These are phyloP conservation scores for Albugo laibachii DNA, from an alignment of 352 stramenopile species.

Conservation along the genomic window DNA sequence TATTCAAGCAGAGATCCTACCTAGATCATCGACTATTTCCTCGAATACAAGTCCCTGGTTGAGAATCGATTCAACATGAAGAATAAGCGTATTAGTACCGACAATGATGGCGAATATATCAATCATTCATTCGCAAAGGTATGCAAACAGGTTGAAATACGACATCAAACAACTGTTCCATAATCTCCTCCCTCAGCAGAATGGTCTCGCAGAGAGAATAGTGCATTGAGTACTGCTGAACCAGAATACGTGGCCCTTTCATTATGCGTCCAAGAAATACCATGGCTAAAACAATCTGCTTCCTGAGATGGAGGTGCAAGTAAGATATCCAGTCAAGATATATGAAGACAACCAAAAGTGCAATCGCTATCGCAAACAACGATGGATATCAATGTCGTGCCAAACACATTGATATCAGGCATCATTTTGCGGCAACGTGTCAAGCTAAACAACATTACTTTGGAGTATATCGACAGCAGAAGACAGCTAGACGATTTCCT, in stretches of 20 bases:
- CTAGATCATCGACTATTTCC: too few relatives aligned
- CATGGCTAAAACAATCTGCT: constrained; percentile 1
- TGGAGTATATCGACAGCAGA: constrained; percentile 3
- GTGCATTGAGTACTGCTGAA: constrained; percentile 6
- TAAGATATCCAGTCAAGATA: constrained; percentile 5
- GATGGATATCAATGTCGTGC: constrained; percentile 2
- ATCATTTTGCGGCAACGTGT: constrained; percentile 6
- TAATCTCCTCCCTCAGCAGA: constrained; percentile 16
- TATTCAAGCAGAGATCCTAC: too few relatives aligned
- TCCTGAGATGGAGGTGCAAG: constrained; percentile 2
- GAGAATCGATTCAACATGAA: too few relatives aligned
- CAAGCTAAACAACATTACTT: constrained; percentile 2
- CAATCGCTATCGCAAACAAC: constrained; percentile 8
- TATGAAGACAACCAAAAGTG: constrained; percentile 11
- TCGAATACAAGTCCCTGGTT: too few relatives aligned
- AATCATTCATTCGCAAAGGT: constrained; percentile 7
- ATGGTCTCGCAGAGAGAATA: constrained; percentile 9
- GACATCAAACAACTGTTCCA: constrained; percentile 8
- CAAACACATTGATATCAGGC: constrained; percentile 8
- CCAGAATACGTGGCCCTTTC: not conserved
- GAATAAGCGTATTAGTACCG: constrained; percentile 10
- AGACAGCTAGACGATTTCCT: constrained; percentile 5
- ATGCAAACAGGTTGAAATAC: constrained; percentile 8
- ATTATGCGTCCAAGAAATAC: constrained; percentile 5
- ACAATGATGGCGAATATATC: constrained; percentile 14